A percentile compares a stretch with the other conserved stretches of the same genome.
These are phyloP conservation scores for Fragaria nilgerrensis DNA, from an alignment of 306 rosid genomes.

Conservation along the genomic window DNA sequence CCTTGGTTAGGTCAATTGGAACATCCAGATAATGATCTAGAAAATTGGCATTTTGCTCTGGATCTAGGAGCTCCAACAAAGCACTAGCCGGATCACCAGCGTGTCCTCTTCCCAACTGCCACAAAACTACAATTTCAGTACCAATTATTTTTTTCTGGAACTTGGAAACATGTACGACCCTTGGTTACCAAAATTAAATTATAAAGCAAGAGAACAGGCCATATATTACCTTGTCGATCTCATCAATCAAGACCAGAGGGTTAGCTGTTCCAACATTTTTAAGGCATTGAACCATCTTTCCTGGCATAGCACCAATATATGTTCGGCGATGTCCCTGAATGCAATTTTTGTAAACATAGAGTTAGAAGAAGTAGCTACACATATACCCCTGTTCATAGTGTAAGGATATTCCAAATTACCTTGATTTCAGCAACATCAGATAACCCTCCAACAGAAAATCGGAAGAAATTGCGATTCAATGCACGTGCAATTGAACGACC, in stretches of 20 bases:
- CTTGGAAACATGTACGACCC: background rate
- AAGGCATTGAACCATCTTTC: constrained; percentile 99
- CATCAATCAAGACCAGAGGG: constrained; percentile 96
- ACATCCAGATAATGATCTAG: constrained; percentile 99
- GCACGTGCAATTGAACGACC: constrained; percentile 99
- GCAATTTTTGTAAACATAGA: constrained; percentile 25
- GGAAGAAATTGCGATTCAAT: constrained; percentile 86
- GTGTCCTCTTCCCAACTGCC: constrained; percentile 98
- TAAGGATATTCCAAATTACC: constrained; percentile 43
- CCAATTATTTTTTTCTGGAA: constrained; percentile 13
- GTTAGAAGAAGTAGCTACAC: constrained; percentile 12
- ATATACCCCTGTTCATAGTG: background rate
- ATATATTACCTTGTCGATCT: constrained; percentile 86
- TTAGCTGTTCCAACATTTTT: constrained; percentile 95
- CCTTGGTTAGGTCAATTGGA: constrained; percentile 97
- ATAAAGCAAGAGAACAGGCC: constrained; percentile 26
- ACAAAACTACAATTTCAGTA: constrained; percentile 18
- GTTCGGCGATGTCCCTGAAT: constrained; percentile 99
- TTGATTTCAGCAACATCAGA: constrained; percentile 98
- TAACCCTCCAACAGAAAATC: constrained; percentile 98
- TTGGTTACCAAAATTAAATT: constrained; percentile 6
- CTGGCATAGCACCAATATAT: constrained; percentile 99
- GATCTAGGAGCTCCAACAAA: constrained; percentile 98
- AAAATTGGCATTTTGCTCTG: constrained; percentile 99
- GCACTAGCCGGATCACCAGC: constrained; percentile 99